Evolutionary conservation across 2,329 filamentous ascomycete genomes (phyloP).

Genomic region (Paecilomyces variotii): DNA sequence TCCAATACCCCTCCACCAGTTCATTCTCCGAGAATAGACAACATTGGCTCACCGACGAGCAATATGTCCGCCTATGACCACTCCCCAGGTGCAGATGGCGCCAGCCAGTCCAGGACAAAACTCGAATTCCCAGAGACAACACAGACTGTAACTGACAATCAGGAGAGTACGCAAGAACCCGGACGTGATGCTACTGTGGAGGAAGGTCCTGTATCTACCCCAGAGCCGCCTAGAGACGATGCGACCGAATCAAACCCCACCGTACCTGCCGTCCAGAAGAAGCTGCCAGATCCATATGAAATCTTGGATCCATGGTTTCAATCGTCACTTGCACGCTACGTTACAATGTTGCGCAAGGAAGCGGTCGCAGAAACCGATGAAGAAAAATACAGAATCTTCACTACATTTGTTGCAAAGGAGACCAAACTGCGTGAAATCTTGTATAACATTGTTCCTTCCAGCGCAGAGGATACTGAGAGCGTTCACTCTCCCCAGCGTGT

Average conservation of each 20-base stretch:
- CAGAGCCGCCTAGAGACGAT: constrained; percentile 2
- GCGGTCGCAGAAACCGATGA: constrained; percentile 40
- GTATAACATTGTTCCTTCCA: constrained; percentile 37
- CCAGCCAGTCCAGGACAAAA: constrained; percentile 22
- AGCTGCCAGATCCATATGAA: constrained; percentile 37
- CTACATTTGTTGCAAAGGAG: constrained; percentile 41
- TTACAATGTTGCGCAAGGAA: constrained; percentile 48
- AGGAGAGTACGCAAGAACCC: not conserved
- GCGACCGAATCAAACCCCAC: constrained; percentile 5
- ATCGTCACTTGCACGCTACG: constrained; percentile 47
- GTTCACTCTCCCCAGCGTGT: not conserved
- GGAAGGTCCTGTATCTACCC: not conserved
- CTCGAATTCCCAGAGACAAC: not conserved
- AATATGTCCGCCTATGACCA: constrained; percentile 16
- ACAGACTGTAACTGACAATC: not conserved
- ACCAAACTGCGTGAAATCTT: constrained; percentile 40
- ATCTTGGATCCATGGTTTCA: constrained; percentile 52
- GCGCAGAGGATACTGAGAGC: constrained; percentile 7
- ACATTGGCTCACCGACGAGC: constrained; percentile 18
- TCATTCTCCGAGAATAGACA: constrained; percentile 16
- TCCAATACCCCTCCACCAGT: constrained; percentile 1
- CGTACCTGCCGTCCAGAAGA: constrained; percentile 5
- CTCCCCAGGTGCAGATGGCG: constrained; percentile 34
- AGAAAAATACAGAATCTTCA: constrained; percentile 48
- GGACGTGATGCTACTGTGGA: not conserved